These are phyloP conservation scores for Leishmania amazonensis DNA, from an alignment of 208 protist genomes.

Conservation along the genomic window DNA sequence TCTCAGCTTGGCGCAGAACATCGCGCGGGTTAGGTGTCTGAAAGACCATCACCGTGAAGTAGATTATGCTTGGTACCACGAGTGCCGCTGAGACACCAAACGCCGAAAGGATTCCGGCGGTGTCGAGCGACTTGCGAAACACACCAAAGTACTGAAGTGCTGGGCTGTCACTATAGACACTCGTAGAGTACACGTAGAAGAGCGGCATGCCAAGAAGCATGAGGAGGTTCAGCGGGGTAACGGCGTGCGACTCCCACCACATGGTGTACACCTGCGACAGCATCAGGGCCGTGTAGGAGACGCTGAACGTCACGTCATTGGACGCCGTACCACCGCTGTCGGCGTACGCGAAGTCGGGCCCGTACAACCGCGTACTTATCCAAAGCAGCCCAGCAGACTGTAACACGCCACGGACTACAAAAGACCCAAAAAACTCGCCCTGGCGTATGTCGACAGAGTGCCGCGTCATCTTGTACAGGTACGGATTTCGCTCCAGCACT, in stretches of 20 bases:
- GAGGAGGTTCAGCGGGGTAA: slow-evolving; percentile 75
- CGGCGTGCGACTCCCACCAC: slow-evolving; percentile 82
- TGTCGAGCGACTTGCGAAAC: slow-evolving; percentile 44
- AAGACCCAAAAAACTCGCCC: slow-evolving; percentile 72
- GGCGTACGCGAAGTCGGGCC: slow-evolving; percentile 36
- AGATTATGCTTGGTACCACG: slow-evolving; percentile 47
- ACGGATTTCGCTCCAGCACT: slow-evolving; percentile 70
- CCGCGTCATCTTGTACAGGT: slow-evolving; percentile 79
- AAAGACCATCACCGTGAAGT: slow-evolving; percentile 16
- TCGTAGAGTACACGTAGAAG: slow-evolving; percentile 55
- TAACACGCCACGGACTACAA: slow-evolving; percentile 66
- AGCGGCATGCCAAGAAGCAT: slow-evolving; percentile 72
- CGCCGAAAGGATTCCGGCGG: slow-evolving; percentile 38
- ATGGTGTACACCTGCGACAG: slow-evolving; percentile 86
- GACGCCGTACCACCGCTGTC: slow-evolving; percentile 37
- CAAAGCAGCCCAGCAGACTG: slow-evolving; percentile 77
- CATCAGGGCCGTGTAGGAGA: slow-evolving; percentile 89
- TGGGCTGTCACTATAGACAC: slow-evolving; percentile 46
- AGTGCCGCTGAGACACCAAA: slow-evolving; percentile 48
- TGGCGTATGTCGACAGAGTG: slow-evolving; percentile 52
- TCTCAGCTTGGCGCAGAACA: slow-evolving; percentile 43
- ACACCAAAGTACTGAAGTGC: slow-evolving; percentile 69
- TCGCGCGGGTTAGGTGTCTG: slow-evolving; percentile 56
- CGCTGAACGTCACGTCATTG: slow-evolving; percentile 77
- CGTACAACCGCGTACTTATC: slow-evolving; percentile 51